phyloP scores from a whole-genome alignment of 73 alveolate genomes.

The Tetrahymena borealis region DNA sequence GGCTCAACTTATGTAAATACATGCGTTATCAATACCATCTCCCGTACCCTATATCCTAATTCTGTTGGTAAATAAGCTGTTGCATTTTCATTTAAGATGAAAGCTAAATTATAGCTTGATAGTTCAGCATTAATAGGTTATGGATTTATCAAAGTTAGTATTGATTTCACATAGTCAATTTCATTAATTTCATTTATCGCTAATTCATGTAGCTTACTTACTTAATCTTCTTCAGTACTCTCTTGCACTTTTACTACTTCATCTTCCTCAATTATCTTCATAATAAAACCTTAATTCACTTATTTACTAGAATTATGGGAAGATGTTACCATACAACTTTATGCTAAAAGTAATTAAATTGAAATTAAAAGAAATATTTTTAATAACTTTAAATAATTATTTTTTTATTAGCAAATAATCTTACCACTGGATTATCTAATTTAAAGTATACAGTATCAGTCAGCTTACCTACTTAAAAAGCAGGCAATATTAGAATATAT shows the following conservation, averaged over 20 bases:
- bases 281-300: neutral
- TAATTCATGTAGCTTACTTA: neutral
- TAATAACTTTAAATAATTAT: neutral
- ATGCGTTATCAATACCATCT: neutral
- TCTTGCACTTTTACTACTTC: neutral
- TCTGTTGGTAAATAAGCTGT: neutral
- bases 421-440: neutral
- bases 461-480: neutral
- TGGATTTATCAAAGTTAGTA: neutral
- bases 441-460: neutral
- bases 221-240: neutral
- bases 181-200: neutral
- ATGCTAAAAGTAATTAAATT: neutral
- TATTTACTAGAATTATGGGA: neutral
- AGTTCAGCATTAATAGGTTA: neutral
- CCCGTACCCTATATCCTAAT: neutral
- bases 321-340: neutral
- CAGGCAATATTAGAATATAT: neutral
- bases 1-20: neutral
- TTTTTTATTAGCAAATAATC: neutral
- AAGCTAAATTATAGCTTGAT: neutral
- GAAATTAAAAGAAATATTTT: neutral
- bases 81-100: neutral
- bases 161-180: neutral
- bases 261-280: neutral